phyloP scores from a whole-genome alignment of 2,329 filamentous ascomycete genomes.

The Talaromyces sp. region DNA sequence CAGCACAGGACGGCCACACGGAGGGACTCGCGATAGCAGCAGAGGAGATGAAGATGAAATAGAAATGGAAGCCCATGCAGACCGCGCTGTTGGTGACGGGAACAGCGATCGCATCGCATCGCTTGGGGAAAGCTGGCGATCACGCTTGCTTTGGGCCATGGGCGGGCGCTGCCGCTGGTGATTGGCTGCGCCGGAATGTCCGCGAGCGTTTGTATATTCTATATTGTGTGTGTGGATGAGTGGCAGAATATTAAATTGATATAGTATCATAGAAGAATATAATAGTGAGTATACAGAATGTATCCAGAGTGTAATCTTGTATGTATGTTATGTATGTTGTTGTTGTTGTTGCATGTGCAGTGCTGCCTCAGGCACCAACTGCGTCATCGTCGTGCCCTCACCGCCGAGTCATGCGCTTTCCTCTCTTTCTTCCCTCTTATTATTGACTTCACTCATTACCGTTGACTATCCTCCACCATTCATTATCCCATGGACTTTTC shows the following conservation, averaged over 20 bases:
- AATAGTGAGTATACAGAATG: no score
- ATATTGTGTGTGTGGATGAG: no score
- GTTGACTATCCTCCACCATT: no score
- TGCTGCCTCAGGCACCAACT: background rate
- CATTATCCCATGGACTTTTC: background rate
- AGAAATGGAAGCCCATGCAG: no score
- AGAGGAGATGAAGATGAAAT: no score
- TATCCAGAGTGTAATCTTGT: background rate
- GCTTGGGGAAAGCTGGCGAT: background rate
- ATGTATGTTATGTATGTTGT: no score
- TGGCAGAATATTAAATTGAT: no score
- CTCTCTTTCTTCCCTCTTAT: background rate
- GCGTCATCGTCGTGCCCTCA: background rate
- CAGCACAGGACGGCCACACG: no score
- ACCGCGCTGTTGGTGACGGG: background rate
- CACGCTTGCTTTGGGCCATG: background rate
- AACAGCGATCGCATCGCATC: background rate
- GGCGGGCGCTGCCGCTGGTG: slow-evolving; percentile 3
- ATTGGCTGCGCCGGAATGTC: background rate
- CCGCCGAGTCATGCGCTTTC: background rate
- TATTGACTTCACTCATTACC: background rate
- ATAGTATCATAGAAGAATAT: no score
- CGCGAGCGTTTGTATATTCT: background rate
- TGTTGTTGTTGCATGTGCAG: no score
- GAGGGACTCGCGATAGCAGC: no score